Evolutionary conservation across 1,284 basidiomycete genomes (phyloP).

Genomic region (Tilletia walkeri): DNA sequence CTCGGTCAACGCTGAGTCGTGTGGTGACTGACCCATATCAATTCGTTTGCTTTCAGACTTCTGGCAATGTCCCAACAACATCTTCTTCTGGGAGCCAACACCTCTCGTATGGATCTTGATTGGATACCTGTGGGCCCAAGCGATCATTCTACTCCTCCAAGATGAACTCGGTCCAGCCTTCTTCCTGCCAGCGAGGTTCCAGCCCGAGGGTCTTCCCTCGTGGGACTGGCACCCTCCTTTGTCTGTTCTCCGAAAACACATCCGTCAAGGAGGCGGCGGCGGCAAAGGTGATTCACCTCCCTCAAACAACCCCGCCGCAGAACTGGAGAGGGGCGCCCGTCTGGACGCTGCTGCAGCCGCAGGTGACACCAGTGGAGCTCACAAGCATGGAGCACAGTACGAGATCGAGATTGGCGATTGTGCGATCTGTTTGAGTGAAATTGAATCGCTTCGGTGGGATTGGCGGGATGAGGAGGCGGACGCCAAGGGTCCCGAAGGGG

Average conservation of each 20-base stretch:
- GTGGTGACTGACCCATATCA: neutral
- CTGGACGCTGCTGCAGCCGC: slow-evolving; percentile 21
- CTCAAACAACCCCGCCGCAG: slow-evolving; percentile 14
- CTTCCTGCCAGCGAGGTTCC: slow-evolving; percentile 41
- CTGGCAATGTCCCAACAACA: slow-evolving; percentile 46
- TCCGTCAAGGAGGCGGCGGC: neutral
- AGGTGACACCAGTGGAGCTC: neutral
- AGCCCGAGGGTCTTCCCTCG: slow-evolving; percentile 20
- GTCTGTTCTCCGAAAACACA: slow-evolving; percentile 21
- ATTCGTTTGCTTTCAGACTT: slow-evolving; percentile 29
- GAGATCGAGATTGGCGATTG: slow-evolving; percentile 39
- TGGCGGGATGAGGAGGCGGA: slow-evolving; percentile 8
- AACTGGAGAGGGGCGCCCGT: slow-evolving; percentile 1
- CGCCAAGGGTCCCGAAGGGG: neutral
- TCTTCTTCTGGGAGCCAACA: slow-evolving; percentile 44
- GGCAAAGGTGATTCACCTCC: neutral
- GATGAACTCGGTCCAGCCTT: slow-evolving; percentile 44
- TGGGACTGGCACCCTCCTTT: slow-evolving; percentile 54
- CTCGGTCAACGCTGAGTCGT: too few species aligned
- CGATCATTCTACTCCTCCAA: slow-evolving; percentile 43
- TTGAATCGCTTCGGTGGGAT: slow-evolving; percentile 23
- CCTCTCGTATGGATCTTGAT: slow-evolving; percentile 44
- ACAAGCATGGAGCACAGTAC: neutral
- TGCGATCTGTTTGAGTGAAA: slow-evolving; percentile 50
- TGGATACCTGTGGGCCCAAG: slow-evolving; percentile 29